A percentile compares a stretch with the other conserved stretches of the same genome.
Evolutionary conservation across 164 flowering plant genomes (phyloP).

Genomic region (Umbellularia californica): DNA sequence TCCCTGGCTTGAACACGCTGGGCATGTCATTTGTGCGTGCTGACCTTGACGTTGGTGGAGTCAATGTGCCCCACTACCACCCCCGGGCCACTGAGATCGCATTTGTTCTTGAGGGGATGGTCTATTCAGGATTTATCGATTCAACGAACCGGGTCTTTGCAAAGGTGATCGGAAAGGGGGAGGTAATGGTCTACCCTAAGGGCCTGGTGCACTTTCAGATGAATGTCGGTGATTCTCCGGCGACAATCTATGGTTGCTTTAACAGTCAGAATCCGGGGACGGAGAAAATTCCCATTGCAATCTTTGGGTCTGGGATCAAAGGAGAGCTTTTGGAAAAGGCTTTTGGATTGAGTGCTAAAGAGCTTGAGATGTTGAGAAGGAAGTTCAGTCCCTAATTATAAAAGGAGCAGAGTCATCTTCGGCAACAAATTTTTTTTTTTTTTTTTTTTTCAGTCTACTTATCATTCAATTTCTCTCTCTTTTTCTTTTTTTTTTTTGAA

Average conservation of each 20-base stretch:
- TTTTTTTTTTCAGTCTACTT: not conserved
- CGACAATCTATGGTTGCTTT: constrained; percentile 52
- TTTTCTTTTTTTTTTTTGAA: not conserved
- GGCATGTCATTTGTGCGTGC: constrained; percentile 74
- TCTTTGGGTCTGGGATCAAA: constrained; percentile 64
- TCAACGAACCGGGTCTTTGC: constrained; percentile 49
- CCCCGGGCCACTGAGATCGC: constrained; percentile 64
- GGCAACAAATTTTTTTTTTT: not conserved
- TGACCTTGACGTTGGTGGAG: constrained; percentile 46
- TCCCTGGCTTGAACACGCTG: constrained; percentile 69
- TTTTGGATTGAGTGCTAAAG: constrained; percentile 51
- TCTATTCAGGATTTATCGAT: constrained; percentile 71
- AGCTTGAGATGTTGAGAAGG: constrained; percentile 45
- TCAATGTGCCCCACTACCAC: constrained; percentile 66
- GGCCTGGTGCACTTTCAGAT: constrained; percentile 68
- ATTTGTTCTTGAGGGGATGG: constrained; percentile 43
- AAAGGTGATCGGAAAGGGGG: constrained; percentile 48
- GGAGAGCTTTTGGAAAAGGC: constrained; percentile 64
- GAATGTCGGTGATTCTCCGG: constrained; percentile 55
- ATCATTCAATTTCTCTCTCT: too few relatives aligned
- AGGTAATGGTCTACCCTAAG: constrained; percentile 66
- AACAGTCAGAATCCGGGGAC: constrained; percentile 72
- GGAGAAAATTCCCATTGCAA: constrained; percentile 41
- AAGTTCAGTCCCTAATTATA: constrained; percentile 21
- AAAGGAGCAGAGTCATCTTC: not conserved